Evolutionary conservation across 2,329 filamentous ascomycete genomes (phyloP).

Genomic region (Neurospora crassa): DNA sequence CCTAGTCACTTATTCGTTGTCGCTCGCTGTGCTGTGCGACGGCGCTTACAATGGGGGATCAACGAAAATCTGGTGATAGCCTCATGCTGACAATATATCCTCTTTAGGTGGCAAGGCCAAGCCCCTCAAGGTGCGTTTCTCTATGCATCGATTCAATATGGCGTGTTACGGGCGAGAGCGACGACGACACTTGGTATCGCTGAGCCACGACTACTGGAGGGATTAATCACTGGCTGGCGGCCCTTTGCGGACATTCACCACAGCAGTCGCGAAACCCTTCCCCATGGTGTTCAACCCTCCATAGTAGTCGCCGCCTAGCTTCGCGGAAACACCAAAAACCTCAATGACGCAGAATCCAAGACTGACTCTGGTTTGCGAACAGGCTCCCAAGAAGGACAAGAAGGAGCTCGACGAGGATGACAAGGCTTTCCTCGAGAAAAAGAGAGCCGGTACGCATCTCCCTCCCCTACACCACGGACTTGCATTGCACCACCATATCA

Average conservation of each 20-base stretch:
- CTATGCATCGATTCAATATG: neutral
- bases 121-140: slow-evolving; percentile 55
- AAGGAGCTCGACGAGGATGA: slow-evolving; percentile 86
- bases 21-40: neutral
- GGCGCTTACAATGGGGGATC: neutral
- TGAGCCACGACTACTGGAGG: neutral
- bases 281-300: neutral
- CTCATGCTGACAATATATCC: slow-evolving; percentile 12
- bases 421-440: slow-evolving; percentile 71
- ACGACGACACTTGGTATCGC: neutral
- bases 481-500: too few species aligned
- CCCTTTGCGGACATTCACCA: neutral
- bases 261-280: neutral
- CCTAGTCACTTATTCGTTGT: neutral
- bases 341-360: neutral
- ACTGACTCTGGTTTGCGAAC: neutral
- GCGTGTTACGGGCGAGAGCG: neutral
- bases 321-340: neutral
- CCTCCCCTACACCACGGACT: too few species aligned
- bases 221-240: neutral
- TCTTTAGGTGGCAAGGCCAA: slow-evolving; percentile 67
- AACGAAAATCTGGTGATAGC: neutral
- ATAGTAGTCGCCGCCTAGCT: neutral
- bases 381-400: slow-evolving; percentile 68
- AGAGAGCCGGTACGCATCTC: slow-evolving; percentile 57